Conservation (phyloP, 2,329 filamentous ascomycete species). For the Aspergillus sp. region DNA sequence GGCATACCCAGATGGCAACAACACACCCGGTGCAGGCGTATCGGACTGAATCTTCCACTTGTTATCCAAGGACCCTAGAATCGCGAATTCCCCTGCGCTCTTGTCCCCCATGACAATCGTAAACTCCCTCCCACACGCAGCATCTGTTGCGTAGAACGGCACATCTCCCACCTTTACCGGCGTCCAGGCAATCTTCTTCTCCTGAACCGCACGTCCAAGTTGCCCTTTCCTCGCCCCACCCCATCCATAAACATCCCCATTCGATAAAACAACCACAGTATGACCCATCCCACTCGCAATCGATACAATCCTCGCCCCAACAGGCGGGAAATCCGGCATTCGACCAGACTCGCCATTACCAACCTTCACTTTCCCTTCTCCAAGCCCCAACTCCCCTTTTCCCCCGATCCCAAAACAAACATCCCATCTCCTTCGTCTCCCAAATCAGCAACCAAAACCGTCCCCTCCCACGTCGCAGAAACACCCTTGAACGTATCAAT, state of each 20-base stretch:
- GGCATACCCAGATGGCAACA: constrained; percentile 48
- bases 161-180: constrained; percentile 60
- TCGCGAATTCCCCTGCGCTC: constrained; percentile 53
- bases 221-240: constrained; percentile 84
- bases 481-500: constrained; percentile 42
- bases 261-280: constrained; percentile 65
- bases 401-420: constrained; percentile 62
- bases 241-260: constrained; percentile 82
- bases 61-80: constrained; percentile 63
- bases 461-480: constrained; percentile 76
- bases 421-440: constrained; percentile 41
- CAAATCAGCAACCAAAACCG: constrained; percentile 54
- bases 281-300: constrained; percentile 75
- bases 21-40: constrained; percentile 43
- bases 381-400: constrained; percentile 70
- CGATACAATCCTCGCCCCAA: constrained; percentile 54
- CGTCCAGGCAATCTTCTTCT: constrained; percentile 45
- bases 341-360: constrained; percentile 32
- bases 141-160: constrained; percentile 59
- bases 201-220: constrained; percentile 56
- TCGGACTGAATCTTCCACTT: constrained; percentile 63
- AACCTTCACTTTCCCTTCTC: constrained; percentile 27
- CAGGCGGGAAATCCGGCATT: constrained; percentile 62
- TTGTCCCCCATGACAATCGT: constrained; percentile 63
- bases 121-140: constrained; percentile 79